phyloP scores from a whole-genome alignment of 1,139 yeast species.

The Blastobotrys persicus region DNA sequence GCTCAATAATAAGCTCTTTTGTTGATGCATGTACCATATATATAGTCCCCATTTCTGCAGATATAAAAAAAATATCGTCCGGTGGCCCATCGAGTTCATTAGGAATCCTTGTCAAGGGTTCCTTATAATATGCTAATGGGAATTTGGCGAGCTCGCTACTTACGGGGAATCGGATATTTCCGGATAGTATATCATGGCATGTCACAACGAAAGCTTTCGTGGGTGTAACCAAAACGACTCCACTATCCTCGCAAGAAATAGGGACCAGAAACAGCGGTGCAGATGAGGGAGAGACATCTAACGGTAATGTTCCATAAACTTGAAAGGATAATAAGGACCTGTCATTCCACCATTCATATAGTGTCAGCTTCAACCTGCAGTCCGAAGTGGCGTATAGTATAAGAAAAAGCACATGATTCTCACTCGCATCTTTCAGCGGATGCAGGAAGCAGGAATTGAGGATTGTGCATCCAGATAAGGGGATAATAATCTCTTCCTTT shows the following conservation, averaged over 20 bases:
- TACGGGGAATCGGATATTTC: conserved; percentile 10
- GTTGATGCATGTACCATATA: conserved; percentile 18
- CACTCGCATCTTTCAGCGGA: conserved; percentile 15
- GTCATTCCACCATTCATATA: conserved; percentile 21
- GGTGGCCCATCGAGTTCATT: conserved; percentile 3
- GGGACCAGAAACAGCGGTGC: conserved; percentile 26
- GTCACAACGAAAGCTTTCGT: conserved; percentile 20
- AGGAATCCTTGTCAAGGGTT: conserved; percentile 3
- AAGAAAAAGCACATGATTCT: conserved; percentile 17
- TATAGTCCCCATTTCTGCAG: conserved; percentile 19
- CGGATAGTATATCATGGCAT: conserved; percentile 25
- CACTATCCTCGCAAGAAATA: conserved; percentile 19
- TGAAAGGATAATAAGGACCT: conserved; percentile 3
- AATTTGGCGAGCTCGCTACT: conserved; percentile 4
- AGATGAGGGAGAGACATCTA: conserved; percentile 11
- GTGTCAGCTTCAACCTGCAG: conserved; percentile 11
- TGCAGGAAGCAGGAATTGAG: conserved; percentile 19
- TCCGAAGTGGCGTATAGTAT: conserved; percentile 14
- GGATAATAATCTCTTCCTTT: not conserved
- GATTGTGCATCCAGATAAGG: conserved; percentile 11
- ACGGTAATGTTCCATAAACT: conserved; percentile 17
- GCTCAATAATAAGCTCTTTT: conserved; percentile 7
- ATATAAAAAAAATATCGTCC: conserved; percentile 20
- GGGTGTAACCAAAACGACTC: conserved; percentile 20
- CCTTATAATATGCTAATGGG: conserved; percentile 14